Evolutionary conservation across 2,329 filamentous ascomycete genomes (phyloP), one percentile per base, ranked within the genome.

Genomic region (Huntiella decipiens): DNA sequence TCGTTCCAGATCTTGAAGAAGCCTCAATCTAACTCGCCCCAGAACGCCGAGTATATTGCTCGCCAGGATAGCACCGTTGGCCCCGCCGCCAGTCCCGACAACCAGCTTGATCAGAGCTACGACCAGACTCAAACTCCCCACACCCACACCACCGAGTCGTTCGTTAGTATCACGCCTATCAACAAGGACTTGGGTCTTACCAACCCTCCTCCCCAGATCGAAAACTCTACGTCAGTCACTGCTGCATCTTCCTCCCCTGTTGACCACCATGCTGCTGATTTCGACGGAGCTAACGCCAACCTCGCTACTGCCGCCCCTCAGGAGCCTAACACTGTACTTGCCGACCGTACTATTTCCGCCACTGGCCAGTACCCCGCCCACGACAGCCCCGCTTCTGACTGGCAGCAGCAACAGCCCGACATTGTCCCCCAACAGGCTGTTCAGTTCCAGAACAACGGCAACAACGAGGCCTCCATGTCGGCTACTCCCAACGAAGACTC

Each of bases 1-100:
- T 56, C 61, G 38, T 62, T 68, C 48, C 67, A 71, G 53, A 65
- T 70, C 47, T 56, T 71, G 19, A 71, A 71, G 58, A 74, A 73
- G 58, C 62, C 63, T 13, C 58, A 59, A 44, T 47, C 56, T 53
- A 51, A 56, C 51, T 49, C 64, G 48, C 62, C 65, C 32, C 56
- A 60, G 44, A 57, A 56, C 38, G 61, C 62, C 2, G 57, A 60
- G 46, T 56, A 57, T 15, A 57, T 53, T 35, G 66, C 68, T 6
- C 60, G 62, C 47, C 63, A 63, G 51, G 61, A 56, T 17, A 53
- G 60, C 45, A 57, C 60, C 6, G 70, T 65, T 54, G 22, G 22
- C 22, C 60, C 63, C 8, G 53, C 64, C 13, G 53, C 60, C 22
- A 69, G 63, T 50, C 66, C 68, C 2, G 66, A 65, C 50, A 61